These are phyloP conservation scores for Globisporangium viniferum DNA, from an alignment of 352 stramenopile species.

Conservation along the genomic window DNA sequence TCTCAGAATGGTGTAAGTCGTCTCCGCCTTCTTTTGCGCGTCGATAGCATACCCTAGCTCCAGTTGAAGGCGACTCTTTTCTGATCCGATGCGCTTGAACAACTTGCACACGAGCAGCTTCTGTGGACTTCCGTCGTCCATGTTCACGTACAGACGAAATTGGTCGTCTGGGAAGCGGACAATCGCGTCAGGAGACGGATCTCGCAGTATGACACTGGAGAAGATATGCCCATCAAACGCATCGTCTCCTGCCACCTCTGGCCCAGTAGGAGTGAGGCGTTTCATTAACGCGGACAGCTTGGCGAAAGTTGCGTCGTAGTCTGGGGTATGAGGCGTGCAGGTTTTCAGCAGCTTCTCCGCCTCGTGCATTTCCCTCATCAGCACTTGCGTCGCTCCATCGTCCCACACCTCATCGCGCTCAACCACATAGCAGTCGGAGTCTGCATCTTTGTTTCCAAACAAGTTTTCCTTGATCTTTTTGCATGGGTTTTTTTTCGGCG, in stretches of 20 bases:
- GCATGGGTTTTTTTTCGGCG: constrained; percentile 6
- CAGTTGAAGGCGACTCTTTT: constrained; percentile 22
- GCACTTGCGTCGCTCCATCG: constrained; percentile 23
- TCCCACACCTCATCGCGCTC: constrained; percentile 39
- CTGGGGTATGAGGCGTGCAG: constrained; percentile 12
- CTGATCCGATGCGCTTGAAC: constrained; percentile 47
- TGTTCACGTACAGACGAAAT: constrained; percentile 41
- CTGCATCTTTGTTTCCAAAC: constrained; percentile 23
- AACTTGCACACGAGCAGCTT: constrained; percentile 46
- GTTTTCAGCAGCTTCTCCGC: constrained; percentile 25
- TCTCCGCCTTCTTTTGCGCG: constrained; percentile 23
- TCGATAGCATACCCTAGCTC: constrained; percentile 17
- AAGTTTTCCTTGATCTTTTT: constrained; percentile 16
- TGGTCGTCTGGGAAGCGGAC: constrained; percentile 41
- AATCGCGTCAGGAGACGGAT: constrained; percentile 43
- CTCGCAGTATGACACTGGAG: constrained; percentile 30
- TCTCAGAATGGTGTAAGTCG: constrained; percentile 26
- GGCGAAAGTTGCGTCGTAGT: constrained; percentile 19
- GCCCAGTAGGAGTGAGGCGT: constrained; percentile 14
- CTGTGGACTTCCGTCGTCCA: constrained; percentile 6
- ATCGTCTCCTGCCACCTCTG: background rate
- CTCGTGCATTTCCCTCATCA: constrained; percentile 30
- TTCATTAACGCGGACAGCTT: constrained; percentile 25
- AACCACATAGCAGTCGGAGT: constrained; percentile 22
- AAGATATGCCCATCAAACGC: constrained; percentile 35